These are phyloP conservation scores for Globisporangium nagaii DNA, from an alignment of 352 stramenopile genomes.

Conservation along the genomic window DNA sequence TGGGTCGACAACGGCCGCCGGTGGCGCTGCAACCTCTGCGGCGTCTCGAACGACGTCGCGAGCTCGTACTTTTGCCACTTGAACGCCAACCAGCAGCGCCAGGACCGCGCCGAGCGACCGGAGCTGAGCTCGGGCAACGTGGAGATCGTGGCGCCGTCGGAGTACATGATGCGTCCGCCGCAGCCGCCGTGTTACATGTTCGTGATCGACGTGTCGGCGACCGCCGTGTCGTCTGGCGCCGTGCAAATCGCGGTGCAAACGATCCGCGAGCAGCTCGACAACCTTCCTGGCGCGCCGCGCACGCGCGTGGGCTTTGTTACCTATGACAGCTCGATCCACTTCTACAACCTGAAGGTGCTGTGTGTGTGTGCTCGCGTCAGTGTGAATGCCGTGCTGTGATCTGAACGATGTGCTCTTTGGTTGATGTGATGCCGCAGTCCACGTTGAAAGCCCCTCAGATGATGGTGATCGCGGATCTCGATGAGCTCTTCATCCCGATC, in stretches of 20 bases:
- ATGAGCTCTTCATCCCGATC: constrained; percentile 89
- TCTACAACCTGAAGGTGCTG: constrained; percentile 86
- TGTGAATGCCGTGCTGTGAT: not conserved
- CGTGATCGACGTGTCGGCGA: constrained; percentile 85
- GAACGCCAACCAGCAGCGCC: constrained; percentile 90
- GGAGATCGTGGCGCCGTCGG: constrained; percentile 80
- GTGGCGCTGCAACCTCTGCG: constrained; percentile 88
- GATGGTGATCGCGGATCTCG: constrained; percentile 86
- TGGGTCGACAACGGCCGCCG: constrained; percentile 86
- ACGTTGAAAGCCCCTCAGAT: constrained; percentile 83
- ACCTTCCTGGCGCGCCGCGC: constrained; percentile 61
- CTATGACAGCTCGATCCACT: constrained; percentile 83
- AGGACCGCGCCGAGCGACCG: constrained; percentile 89
- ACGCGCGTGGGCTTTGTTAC: constrained; percentile 85
- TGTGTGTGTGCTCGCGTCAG: not conserved
- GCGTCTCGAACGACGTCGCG: constrained; percentile 87
- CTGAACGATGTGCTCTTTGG: not conserved
- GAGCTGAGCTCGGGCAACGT: constrained; percentile 74
- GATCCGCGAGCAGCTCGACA: constrained; percentile 80
- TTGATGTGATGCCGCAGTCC: constrained; percentile 23
- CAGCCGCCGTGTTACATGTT: constrained; percentile 87
- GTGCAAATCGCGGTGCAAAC: constrained; percentile 68
- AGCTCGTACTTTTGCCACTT: constrained; percentile 98
- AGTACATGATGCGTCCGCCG: constrained; percentile 89
- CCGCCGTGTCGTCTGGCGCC: constrained; percentile 60